phyloP scores from a whole-genome alignment of 129 eudicot genomes.

The Calendula officinalis region DNA sequence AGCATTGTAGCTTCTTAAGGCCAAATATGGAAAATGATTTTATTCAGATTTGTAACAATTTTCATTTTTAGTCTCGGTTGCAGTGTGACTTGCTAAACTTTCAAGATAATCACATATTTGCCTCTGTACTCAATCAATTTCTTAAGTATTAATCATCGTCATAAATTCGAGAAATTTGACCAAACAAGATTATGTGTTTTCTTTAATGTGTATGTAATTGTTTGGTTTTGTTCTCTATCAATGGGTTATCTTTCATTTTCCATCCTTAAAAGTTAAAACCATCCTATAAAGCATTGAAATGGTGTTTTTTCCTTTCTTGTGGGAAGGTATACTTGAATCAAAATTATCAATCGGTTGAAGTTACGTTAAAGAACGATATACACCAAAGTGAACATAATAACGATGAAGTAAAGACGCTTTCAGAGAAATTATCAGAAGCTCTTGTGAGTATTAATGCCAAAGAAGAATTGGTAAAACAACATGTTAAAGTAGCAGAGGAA shows the following conservation, averaged over 20 bases:
- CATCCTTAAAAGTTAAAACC: background rate
- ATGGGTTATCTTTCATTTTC: background rate
- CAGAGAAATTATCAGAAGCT: conserved; percentile 35
- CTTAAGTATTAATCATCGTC: background rate
- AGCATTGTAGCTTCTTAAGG: no score
- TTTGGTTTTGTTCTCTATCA: background rate
- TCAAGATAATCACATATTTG: conserved; percentile 6
- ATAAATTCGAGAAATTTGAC: background rate
- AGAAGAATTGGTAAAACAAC: conserved; percentile 36
- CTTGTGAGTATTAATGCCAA: conserved; percentile 33
- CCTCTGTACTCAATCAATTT: background rate
- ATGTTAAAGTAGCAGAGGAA: no score
- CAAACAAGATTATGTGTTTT: background rate
- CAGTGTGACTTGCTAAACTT: background rate
- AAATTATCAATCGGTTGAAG: background rate
- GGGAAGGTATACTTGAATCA: no score
- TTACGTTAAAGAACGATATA: conserved; percentile 1
- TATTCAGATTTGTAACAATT: no score
- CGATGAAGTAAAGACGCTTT: conserved; percentile 25
- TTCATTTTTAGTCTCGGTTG: no score
- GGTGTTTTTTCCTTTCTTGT: no score
- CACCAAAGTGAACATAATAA: conserved; percentile 19
- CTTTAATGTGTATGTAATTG: background rate
- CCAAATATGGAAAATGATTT: no score
- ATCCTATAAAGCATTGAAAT: no score